Conservation (phyloP, 345 rosid genomes). For the Eucalyptus cloeziana region DNA sequence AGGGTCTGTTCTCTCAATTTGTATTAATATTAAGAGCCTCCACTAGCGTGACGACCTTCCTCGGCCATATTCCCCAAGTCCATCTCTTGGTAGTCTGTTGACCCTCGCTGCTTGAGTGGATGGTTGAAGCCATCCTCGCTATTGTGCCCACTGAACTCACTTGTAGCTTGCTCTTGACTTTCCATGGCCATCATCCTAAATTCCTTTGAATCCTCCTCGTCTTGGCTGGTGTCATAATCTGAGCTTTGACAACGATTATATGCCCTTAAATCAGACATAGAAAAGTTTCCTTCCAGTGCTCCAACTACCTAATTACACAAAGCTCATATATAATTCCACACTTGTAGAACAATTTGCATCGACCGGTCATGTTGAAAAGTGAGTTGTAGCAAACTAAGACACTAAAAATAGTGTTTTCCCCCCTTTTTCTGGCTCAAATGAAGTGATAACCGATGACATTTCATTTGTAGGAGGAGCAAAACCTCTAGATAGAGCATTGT, state of each 20-base stretch:
- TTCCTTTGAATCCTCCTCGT: constrained; percentile 49
- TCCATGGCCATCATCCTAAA: constrained; percentile 63
- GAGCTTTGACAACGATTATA: constrained; percentile 33
- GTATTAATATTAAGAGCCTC: not conserved
- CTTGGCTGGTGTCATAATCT: constrained; percentile 48
- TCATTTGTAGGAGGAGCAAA: not conserved
- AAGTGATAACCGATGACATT: not conserved
- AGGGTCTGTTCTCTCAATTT: not conserved
- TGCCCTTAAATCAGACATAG: constrained; percentile 31
- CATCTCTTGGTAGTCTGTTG: constrained; percentile 26
- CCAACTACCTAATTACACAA: constrained; percentile 45
- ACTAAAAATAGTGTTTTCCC: not conserved
- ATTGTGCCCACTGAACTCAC: constrained; percentile 30
- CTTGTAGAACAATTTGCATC: not conserved
- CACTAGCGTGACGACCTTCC: not conserved
- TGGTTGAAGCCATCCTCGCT: constrained; percentile 35
- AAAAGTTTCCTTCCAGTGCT: constrained; percentile 61
- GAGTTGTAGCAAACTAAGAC: not conserved
- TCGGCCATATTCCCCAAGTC: constrained; percentile 13
- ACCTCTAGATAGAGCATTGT: not conserved
- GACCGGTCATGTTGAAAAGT: not conserved
- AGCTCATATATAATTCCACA: not conserved
- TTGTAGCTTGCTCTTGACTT: constrained; percentile 40
- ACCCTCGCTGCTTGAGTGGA: constrained; percentile 49
- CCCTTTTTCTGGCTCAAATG: not conserved